Base-by-base conservation (phyloP, 345 rosid genomes). In the Litchi chinensis region DNA sequence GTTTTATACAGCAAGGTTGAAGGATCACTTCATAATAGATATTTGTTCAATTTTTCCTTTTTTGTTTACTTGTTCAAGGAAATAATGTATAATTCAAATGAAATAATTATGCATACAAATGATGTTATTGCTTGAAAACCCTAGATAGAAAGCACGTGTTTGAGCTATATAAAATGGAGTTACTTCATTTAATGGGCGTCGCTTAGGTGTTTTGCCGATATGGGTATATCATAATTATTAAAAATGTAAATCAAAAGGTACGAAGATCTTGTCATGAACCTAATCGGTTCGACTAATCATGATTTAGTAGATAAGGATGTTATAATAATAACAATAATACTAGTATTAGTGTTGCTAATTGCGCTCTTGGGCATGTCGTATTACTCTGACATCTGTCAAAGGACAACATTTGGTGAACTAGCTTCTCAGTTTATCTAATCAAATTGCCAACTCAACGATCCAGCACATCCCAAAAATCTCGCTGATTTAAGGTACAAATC, bases 381-480 rank as follows among this genome's bases (percentile, higher is more conserved):
- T 81, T 52, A 15, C 64, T 80, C 73, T 73, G 72, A 79, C 32
- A 6, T 75, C 78, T 71, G 73, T 74, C 56, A 43, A 68, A 40
- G 77, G 41, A 74, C 60, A 18, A 56, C 8, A 28, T 71, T 68
- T 50, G 79, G 70, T 68, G 80, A 77, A 73, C 21, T 40, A 24
- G 43, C 40, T 24, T 59, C 71, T 56, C 16, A 59, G 6, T 54
- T 24, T 50, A 6, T 39, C 32, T 18, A 48, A 57, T 56, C 76
- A 24, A 7, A 40, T 70, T 50, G 56, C 39, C 59, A 67, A 54
- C 65, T 21, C 78, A 44, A 70, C 54, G 52, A 46, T 43, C 18
- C 60, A 71, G 48, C 89, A 83, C 66, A 82, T 86, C 87, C 87
- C 89, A 56, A 6, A 76, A 68, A 83, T 86, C 82, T 52, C 83